Percentiles rank a stretch among this genome's conserved stretches.
phyloP scores from a whole-genome alignment of 768 basidiomycete species.

The Serendipita sp. region DNA sequence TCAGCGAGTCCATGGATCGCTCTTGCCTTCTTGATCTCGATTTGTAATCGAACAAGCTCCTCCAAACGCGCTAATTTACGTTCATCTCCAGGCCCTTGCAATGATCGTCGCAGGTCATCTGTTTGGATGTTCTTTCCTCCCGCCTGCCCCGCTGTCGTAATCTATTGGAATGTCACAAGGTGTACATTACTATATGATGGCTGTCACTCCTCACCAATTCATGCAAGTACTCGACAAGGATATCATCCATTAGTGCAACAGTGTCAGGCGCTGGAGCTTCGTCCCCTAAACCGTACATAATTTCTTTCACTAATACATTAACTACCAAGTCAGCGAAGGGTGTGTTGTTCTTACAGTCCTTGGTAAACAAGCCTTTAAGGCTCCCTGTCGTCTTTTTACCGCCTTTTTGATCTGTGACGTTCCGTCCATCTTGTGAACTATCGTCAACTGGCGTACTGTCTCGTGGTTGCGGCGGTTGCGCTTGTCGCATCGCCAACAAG shows the following conservation, averaged over 20 bases:
- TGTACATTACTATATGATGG: neutral
- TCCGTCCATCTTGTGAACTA: neutral
- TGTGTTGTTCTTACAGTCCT: conserved; percentile 46
- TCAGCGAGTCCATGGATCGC: conserved; percentile 1
- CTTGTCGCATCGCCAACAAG: neutral
- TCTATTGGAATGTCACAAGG: neutral
- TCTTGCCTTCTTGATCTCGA: conserved; percentile 78
- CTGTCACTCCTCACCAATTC: conserved; percentile 51
- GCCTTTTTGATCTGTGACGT: neutral
- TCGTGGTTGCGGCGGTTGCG: neutral
- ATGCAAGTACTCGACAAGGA: conserved; percentile 75
- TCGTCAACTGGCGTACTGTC: neutral
- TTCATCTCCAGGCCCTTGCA: conserved; percentile 74
- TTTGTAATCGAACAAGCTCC: conserved; percentile 83
- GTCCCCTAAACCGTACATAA: conserved; percentile 93
- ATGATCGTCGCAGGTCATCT: conserved; percentile 66
- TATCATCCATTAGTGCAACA: conserved; percentile 86
- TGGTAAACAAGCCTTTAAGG: conserved; percentile 58
- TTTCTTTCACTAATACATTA: conserved; percentile 43
- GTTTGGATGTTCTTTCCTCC: conserved; percentile 52
- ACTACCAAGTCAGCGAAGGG: conserved; percentile 2
- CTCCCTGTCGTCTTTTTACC: conserved; percentile 29
- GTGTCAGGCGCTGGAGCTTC: conserved; percentile 77
- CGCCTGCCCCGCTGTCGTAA: conserved; percentile 8
- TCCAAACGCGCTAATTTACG: conserved; percentile 89